Percentiles rank a stretch among this genome's conserved stretches.
Evolutionary conservation across 441 rosid genomes (phyloP).

Genomic region (Arabidopsis lyrata): DNA sequence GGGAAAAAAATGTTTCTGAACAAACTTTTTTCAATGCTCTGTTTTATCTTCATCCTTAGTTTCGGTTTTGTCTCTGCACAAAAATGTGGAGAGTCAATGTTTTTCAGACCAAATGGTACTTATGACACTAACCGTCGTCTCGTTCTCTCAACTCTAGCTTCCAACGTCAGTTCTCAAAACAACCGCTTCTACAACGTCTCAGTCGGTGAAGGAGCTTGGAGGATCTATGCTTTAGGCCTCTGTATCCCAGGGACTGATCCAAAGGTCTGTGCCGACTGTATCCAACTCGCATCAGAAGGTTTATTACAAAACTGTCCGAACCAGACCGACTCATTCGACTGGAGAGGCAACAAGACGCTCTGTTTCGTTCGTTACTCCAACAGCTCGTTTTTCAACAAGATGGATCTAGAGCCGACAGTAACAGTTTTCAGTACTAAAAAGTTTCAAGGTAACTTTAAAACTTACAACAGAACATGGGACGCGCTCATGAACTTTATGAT

Average conservation of each 20-base stretch:
- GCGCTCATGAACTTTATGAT: conserved; percentile 16
- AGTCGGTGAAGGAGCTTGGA: conserved; percentile 27
- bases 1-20: not conserved
- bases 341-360: conserved; percentile 34
- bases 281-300: not conserved
- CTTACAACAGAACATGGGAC: conserved; percentile 25
- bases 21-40: conserved; percentile 1
- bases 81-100: conserved; percentile 12
- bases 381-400: conserved; percentile 28
- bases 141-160: conserved; percentile 42
- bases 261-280: conserved; percentile 19
- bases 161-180: conserved; percentile 36
- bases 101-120: conserved; percentile 25
- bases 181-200: conserved; percentile 16
- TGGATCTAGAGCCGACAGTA: not conserved
- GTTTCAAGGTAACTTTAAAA: conserved; percentile 9
- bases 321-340: conserved; percentile 40
- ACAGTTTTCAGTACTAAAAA: not conserved
- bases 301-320: conserved; percentile 21
- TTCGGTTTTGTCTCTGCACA: conserved; percentile 9
- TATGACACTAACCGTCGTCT: conserved; percentile 41
- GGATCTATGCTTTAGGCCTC: conserved; percentile 34
- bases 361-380: conserved; percentile 48
- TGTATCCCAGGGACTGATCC: conserved; percentile 38
- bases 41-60: not conserved